Conservation (phyloP, 768 basidiomycete species). For the Hypholoma sublateritium region DNA sequence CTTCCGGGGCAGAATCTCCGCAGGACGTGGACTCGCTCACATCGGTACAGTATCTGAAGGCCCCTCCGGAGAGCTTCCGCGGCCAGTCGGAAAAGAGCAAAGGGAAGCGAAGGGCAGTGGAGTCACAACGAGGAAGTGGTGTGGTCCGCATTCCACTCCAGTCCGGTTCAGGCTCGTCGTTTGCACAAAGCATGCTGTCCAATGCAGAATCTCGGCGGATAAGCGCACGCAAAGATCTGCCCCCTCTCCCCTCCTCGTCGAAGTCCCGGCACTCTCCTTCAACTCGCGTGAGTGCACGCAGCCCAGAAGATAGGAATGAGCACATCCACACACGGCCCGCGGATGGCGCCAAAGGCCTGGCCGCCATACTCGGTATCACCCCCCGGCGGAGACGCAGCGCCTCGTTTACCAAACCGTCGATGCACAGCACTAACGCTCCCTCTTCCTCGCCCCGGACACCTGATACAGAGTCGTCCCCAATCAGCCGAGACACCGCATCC, state of each 20-base stretch:
- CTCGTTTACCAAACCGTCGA: background rate
- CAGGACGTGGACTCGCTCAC: too few relatives aligned
- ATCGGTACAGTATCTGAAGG: too few relatives aligned
- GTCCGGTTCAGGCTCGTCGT: background rate
- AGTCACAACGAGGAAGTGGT: background rate
- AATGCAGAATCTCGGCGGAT: background rate
- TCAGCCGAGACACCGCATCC: too few relatives aligned
- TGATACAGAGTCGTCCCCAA: too few relatives aligned
- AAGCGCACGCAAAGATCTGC: conserved; percentile 1
- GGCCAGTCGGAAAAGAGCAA: background rate
- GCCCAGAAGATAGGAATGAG: background rate
- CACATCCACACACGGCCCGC: background rate
- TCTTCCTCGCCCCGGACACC: too few relatives aligned
- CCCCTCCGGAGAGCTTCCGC: background rate
- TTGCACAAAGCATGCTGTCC: background rate
- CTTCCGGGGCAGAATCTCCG: too few relatives aligned
- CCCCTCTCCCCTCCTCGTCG: background rate
- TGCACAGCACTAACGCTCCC: too few relatives aligned
- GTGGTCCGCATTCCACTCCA: background rate
- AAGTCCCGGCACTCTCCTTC: background rate
- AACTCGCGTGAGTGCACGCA: background rate
- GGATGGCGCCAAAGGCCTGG: background rate
- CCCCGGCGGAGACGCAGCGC: background rate
- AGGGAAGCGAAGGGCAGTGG: background rate
- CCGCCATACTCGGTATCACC: background rate